Percentiles rank a stretch among this genome's conserved stretches.
These are phyloP conservation scores for Thyridium curvatum DNA, from an alignment of 2,329 filamentous ascomycete genomes.

Conservation along the genomic window DNA sequence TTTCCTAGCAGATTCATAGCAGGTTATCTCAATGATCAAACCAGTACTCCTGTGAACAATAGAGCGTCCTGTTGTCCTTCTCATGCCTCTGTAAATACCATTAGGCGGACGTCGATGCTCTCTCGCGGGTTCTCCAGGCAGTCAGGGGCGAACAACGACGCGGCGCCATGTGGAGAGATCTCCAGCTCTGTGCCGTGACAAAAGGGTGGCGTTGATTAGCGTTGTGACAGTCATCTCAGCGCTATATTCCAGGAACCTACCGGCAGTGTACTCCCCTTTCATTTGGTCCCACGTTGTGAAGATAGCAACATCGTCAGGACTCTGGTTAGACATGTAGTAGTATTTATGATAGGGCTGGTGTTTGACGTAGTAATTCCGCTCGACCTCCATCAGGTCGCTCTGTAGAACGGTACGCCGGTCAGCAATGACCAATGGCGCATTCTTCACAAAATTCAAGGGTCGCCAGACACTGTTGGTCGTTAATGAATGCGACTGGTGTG, in stretches of 20 bases:
- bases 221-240: not conserved
- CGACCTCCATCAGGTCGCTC: not conserved
- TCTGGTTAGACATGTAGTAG: not conserved
- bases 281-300: not conserved
- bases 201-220: not conserved
- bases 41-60: no score
- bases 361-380: not conserved
- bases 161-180: conserved; percentile 1
- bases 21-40: no score
- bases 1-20: no score
- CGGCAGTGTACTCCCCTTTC: not conserved
- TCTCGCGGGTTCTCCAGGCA: conserved; percentile 1
- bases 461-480: not conserved
- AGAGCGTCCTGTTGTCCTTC: no score
- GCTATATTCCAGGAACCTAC: not conserved
- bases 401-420: not conserved
- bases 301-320: not conserved
- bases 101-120: conserved; percentile 2
- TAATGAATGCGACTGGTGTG: no score
- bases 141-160: not conserved
- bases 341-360: not conserved
- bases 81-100: no score
- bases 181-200: not conserved
- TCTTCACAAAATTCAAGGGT: not conserved
- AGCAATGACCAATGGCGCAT: not conserved